A percentile compares a stretch with the other conserved stretches of the same genome.
These are phyloP conservation scores for Metschnikowia rubicola DNA, from an alignment of 805 yeast species.

Conservation along the genomic window DNA sequence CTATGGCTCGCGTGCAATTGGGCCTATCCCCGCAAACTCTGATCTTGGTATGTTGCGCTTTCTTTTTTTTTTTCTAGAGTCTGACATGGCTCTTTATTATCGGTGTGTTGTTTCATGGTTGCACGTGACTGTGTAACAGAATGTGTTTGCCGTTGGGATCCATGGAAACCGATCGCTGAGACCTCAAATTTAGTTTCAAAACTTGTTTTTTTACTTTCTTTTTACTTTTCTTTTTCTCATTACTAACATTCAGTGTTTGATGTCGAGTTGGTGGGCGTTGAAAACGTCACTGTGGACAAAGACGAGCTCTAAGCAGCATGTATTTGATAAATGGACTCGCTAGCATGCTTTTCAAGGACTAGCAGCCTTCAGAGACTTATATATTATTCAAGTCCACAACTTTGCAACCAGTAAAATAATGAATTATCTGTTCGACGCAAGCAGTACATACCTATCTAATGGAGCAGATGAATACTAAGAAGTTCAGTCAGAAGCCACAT, in stretches of 20 bases:
- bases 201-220: not conserved
- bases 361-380: no score
- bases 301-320: constrained; percentile 13
- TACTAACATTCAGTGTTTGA: constrained; percentile 45
- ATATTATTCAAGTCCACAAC: no score
- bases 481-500: no score
- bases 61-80: not conserved
- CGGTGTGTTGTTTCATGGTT: not conserved
- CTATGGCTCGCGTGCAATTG: constrained; percentile 75
- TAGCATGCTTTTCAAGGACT: no score
- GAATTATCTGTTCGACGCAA: no score
- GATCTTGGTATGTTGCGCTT: constrained; percentile 43
- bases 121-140: not conserved
- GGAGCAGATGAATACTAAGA: no score
- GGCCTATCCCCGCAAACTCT: constrained; percentile 75
- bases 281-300: constrained; percentile 23
- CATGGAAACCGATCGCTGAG: no score
- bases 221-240: not conserved
- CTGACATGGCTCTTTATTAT: not conserved
- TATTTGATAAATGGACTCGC: not conserved
- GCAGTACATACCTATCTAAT: no score
- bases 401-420: no score
- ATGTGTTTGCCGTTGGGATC: not conserved
- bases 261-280: constrained; percentile 60
- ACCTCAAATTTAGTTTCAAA: not conserved